These are phyloP conservation scores for Fabrea salina DNA, from an alignment of 169 alveolate genomes.

Conservation along the genomic window DNA sequence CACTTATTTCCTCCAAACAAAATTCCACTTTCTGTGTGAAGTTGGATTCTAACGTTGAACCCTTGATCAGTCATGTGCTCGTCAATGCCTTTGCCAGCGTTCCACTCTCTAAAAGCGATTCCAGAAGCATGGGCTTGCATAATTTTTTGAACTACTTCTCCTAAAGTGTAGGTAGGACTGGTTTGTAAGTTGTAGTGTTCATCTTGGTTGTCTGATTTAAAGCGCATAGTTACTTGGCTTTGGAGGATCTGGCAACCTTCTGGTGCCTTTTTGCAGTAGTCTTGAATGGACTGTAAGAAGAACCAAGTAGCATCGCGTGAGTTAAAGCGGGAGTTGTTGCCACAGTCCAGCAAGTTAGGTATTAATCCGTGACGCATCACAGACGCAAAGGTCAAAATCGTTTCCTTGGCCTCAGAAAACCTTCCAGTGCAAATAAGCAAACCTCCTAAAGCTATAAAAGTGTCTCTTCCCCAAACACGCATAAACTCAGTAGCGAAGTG, in stretches of 20 bases:
- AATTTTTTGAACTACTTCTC: constrained; percentile 82
- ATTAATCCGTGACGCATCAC: constrained; percentile 89
- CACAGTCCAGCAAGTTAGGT: constrained; percentile 92
- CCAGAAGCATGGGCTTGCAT: constrained; percentile 84
- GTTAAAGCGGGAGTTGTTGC: constrained; percentile 91
- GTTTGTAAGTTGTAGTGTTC: too few relatives aligned
- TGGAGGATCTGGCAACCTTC: constrained; percentile 78
- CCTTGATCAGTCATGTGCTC: constrained; percentile 90
- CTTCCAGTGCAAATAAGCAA: constrained; percentile 74
- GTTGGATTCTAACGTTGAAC: constrained; percentile 83
- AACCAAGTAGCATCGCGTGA: constrained; percentile 96
- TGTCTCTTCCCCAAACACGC: constrained; percentile 97
- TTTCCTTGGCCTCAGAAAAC: constrained; percentile 67
- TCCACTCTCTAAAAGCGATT: constrained; percentile 91
- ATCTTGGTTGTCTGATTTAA: constrained; percentile 71
- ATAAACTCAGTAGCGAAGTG: constrained; percentile 90
- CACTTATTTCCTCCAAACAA: constrained; percentile 90
- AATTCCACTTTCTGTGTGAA: constrained; percentile 81
- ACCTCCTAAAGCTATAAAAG: constrained; percentile 91
- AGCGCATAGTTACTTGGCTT: constrained; percentile 77
- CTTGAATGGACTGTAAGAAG: constrained; percentile 85
- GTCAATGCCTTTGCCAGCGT: constrained; percentile 90
- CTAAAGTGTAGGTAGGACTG: constrained; percentile 29
- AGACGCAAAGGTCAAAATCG: constrained; percentile 88
- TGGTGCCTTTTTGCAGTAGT: constrained; percentile 75